phyloP scores from a whole-genome alignment of 352 stramenopile genomes.

The Phytophthora multivora region DNA sequence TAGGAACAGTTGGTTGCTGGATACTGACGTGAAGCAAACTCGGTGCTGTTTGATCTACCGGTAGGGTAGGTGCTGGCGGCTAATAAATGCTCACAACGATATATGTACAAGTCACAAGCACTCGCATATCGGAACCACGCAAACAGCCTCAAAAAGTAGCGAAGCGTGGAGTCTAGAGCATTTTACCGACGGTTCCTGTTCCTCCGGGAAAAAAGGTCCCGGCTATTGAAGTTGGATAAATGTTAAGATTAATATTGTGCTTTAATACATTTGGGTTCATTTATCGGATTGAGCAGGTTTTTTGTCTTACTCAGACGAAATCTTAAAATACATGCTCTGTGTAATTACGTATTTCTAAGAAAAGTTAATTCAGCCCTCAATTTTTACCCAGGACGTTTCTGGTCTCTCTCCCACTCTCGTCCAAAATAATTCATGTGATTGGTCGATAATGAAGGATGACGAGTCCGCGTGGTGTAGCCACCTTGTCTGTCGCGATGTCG shows the following conservation, averaged over 20 bases:
- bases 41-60: not conserved
- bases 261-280: not conserved
- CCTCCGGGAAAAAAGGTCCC: not conserved
- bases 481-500: constrained; percentile 5
- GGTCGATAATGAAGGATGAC: constrained; percentile 17
- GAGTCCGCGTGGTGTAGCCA: constrained; percentile 9
- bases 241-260: not conserved
- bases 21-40: not conserved
- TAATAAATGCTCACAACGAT: too few relatives aligned
- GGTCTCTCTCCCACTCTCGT: constrained; percentile 18
- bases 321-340: too few relatives aligned
- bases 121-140: too few relatives aligned
- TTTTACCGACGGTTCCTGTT: constrained; percentile 8
- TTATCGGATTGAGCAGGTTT: not conserved
- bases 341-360: too few relatives aligned
- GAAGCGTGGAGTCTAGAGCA: too few relatives aligned
- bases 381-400: not conserved
- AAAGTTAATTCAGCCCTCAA: not conserved
- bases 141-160: too few relatives aligned
- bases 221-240: constrained; percentile 3
- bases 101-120: too few relatives aligned
- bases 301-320: not conserved
- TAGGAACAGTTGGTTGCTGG: not conserved
- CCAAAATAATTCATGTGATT: not conserved
- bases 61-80: too few relatives aligned